Evolutionary conservation across 164 flowering plant species (phyloP), one percentile per base, ranked within the genome.

Genomic region (Umbellularia californica): DNA sequence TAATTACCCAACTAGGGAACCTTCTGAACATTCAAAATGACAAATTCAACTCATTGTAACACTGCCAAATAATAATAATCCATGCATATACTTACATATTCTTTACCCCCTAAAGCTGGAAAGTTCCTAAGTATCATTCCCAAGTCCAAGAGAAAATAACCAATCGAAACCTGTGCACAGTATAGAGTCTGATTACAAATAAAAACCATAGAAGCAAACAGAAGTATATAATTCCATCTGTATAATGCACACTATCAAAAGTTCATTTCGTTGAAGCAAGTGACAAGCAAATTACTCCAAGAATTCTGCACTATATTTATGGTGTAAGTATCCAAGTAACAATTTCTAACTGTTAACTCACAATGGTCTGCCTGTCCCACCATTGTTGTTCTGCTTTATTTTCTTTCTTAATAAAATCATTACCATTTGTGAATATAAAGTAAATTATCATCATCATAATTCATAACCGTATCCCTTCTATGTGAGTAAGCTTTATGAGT

Each of bases 51-150:
- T 23, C 25, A 6, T 15, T 15, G 20, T 64, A 12, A 23, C 1
- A 27, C 28, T 64, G 28, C 23, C 69, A 30, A 28, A 28, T 28
- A 30, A 67, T 14, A 9, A 67, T 19, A 67, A 9, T 67, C 22
- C 41, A 33, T 5, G 30, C 23, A n/a, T 25, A 35, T 73, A 87
- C 97, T 90, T 84, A 92, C 97, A 84, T 87, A 92, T 74, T 92
- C 95, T 76, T 82, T 30, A 69, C 97, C 94, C 70, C 97, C 97
- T 75, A 92, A 80, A 74, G 85, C 83, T 33, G 95, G 95, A 83
- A 65, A 88, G 41, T 74, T 70, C 89, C 92, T 91, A 22, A 92
- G 68, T 60, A 92, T 89, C 94, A 92, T 91, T 69, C 82, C 88
- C 79, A 91, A 58, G 77, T 92, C 97, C 17, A 89, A 65, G 22